Percentiles rank a stretch among this genome's conserved stretches.
phyloP scores from a whole-genome alignment of 1,139 yeast species.

The Protomyces inundatus region DNA sequence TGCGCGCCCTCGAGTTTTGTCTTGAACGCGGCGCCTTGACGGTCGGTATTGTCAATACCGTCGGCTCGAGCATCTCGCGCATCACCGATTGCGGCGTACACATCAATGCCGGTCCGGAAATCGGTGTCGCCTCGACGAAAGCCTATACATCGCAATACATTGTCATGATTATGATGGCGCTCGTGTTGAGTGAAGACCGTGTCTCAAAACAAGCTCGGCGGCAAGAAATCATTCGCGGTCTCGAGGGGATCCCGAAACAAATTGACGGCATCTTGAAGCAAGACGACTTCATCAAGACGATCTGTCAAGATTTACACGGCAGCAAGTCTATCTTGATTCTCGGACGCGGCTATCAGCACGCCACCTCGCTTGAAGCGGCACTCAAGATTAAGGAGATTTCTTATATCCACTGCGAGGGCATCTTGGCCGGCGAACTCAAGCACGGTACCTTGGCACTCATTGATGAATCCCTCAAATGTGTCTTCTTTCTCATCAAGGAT shows the following conservation, averaged over 20 bases:
- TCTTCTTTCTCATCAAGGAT: constrained; percentile 96
- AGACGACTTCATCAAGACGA: constrained; percentile 65
- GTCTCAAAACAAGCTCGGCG: constrained; percentile 73
- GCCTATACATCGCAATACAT: constrained; percentile 98
- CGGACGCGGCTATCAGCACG: constrained; percentile 97
- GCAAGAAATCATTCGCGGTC: constrained; percentile 77
- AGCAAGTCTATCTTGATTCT: constrained; percentile 83
- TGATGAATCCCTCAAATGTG: constrained; percentile 87
- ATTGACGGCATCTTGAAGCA: constrained; percentile 69
- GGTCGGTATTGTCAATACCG: constrained; percentile 90
- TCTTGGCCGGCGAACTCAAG: constrained; percentile 96
- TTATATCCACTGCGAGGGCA: constrained; percentile 99
- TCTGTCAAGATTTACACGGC: constrained; percentile 68
- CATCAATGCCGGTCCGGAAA: constrained; percentile 98
- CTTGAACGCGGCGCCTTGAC: constrained; percentile 95
- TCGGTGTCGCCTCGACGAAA: constrained; percentile 99
- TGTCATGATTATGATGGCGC: constrained; percentile 94
- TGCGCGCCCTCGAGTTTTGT: constrained; percentile 92
- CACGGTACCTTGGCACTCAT: constrained; percentile 97
- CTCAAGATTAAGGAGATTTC: constrained; percentile 96
- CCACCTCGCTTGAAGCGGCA: constrained; percentile 97
- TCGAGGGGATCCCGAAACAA: constrained; percentile 78
- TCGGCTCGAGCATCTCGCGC: constrained; percentile 93
- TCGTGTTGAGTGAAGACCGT: constrained; percentile 86
- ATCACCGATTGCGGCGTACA: constrained; percentile 99